A percentile compares a stretch with the other conserved stretches of the same genome.
These are phyloP conservation scores for Xylaria sp. DNA, from an alignment of 2,329 filamentous ascomycete genomes.

Conservation along the genomic window DNA sequence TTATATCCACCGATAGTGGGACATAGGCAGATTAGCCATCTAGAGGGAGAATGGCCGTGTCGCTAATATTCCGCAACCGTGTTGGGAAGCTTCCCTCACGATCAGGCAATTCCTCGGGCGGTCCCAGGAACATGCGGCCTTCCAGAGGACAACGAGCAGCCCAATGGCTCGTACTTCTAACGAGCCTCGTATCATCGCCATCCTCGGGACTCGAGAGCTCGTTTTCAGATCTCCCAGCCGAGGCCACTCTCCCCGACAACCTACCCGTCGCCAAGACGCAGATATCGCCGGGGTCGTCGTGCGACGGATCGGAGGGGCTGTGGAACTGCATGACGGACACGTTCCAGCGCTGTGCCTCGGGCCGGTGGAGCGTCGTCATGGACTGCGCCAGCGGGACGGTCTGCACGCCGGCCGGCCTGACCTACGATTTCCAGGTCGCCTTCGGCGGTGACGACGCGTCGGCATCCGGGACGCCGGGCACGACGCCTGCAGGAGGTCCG, in stretches of 20 bases:
- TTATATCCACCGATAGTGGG: no score
- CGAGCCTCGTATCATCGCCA: not conserved
- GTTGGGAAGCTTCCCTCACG: not conserved
- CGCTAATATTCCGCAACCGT: not conserved
- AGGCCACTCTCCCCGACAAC: not conserved
- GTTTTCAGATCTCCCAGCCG: not conserved
- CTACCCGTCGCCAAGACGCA: slow-evolving; percentile 4
- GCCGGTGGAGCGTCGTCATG: slow-evolving; percentile 50
- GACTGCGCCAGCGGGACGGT: slow-evolving; percentile 47
- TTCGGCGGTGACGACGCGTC: slow-evolving; percentile 21
- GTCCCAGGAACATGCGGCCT: not conserved
- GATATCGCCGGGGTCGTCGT: slow-evolving; percentile 41
- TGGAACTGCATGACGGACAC: slow-evolving; percentile 56
- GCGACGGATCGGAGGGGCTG: slow-evolving; percentile 49
- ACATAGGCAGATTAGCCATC: no score
- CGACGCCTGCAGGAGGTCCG: not conserved
- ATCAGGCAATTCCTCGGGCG: not conserved
- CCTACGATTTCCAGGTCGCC: slow-evolving; percentile 44
- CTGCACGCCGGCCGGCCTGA: slow-evolving; percentile 49
- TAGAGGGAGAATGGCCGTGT: not conserved
- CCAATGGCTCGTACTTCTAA: not conserved
- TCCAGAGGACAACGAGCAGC: not conserved
- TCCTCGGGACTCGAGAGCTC: not conserved
- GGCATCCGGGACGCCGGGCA: slow-evolving; percentile 1
- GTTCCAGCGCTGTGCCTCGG: slow-evolving; percentile 55